Percentiles rank a stretch among this genome's conserved stretches.
Conservation (phyloP, 768 basidiomycete species). For the Tylopilus sp. region DNA sequence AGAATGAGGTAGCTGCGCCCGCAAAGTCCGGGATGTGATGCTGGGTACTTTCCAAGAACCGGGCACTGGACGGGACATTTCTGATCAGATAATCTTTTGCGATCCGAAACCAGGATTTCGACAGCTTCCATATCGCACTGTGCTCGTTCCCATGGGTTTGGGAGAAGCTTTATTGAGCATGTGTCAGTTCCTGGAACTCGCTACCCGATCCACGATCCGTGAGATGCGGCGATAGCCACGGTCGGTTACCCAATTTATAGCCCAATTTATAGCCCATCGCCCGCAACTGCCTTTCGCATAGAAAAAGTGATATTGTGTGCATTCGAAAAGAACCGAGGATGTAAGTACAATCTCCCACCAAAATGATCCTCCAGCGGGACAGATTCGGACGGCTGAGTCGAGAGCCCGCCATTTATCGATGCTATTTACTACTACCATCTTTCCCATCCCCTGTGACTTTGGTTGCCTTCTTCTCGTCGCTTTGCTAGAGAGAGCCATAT, state of each 20-base stretch:
- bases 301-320: constrained; percentile 18
- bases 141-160: constrained; percentile 5
- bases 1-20: constrained; percentile 8
- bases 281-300: neutral
- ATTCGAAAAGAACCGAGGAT: constrained; percentile 9
- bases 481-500: constrained; percentile 41
- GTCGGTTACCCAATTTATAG: constrained; percentile 12
- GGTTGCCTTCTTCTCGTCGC: constrained; percentile 46
- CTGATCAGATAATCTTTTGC: constrained; percentile 10
- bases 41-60: constrained; percentile 7
- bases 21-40: constrained; percentile 29
- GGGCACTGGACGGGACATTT: constrained; percentile 8
- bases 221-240: constrained; percentile 23
- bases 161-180: constrained; percentile 3
- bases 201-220: constrained; percentile 20
- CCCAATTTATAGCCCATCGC: constrained; percentile 10
- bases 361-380: constrained; percentile 10
- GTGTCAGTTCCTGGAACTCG: neutral
- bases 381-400: neutral
- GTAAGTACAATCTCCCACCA: constrained; percentile 12
- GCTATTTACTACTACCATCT: constrained; percentile 35
- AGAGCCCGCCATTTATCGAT: constrained; percentile 19
- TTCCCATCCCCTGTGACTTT: constrained; percentile 18
- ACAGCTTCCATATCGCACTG: constrained; percentile 7
- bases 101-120: constrained; percentile 14